Base-by-base conservation (phyloP, 75 land plant genomes). In the Selaginella moellendorffii region DNA sequence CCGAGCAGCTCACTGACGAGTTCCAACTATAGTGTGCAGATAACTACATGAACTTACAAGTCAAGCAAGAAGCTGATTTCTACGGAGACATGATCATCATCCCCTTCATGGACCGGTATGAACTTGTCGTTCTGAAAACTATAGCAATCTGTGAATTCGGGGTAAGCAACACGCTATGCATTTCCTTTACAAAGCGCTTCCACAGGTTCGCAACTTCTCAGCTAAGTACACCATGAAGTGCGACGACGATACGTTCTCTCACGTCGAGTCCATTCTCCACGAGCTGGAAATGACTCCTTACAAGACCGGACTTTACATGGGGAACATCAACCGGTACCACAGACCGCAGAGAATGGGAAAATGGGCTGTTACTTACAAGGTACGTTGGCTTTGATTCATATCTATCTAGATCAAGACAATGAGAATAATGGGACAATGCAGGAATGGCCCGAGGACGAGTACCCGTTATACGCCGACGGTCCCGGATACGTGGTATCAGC, bases 361-460 rank as follows among this genome's bases (percentile, higher is more conserved):
- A 25, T 56, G 59, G 59, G 59, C 59, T 56, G 59, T 56, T 21
- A 56, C 59, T 21, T 56, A 56, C 24, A 25, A 56, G 59, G 59
- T 56, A 25, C 59, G 2, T 24, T 8, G 5, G 2, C 8, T 2
- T 24, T 56, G 59, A 56, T 24, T 56, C 8, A 21, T 8, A 8
- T 56, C n/a, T 56, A 19, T 56, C n/a, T 24, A 8, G 5, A 25
- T 5, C 14, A 5, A 36, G 59, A 21, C 9, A 56, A 56, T 19
- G 19, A 19, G 5, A 2, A 56, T 56, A 21, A 2, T 56, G 5
- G 21, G 2, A 2, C 9, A 21, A 8, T 56, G 25, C n/a, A 56
- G 59, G 59, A 56, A 25, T 56, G 59, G 59, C 59, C 59, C 5
- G 59, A 56, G n/a, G 59, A 56, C 5, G 59, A 56, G 59, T 56